Base-by-base conservation (phyloP, 352 stramenopile species). In the Phytophthora ohioensis region DNA sequence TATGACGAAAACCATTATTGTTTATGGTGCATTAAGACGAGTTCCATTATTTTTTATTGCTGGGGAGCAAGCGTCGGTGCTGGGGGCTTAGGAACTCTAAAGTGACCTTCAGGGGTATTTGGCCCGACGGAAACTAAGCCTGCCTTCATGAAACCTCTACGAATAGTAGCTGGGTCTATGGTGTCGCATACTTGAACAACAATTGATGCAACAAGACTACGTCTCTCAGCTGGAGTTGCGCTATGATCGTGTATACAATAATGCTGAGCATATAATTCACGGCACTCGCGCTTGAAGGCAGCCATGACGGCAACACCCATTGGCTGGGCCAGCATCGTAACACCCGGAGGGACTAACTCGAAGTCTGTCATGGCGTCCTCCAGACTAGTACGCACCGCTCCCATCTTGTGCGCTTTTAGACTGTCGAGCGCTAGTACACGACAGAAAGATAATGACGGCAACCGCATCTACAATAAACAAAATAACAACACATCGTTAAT, bases 361-460 rank as follows among this genome's bases (percentile, higher is more conserved):
- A 57, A 31, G 15, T 57, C 51, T 3, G 51, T 57, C 51, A 57
- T 45, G 17, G 51, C 32, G 13, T 46, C 51, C 32, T 57, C 31
- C 27, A 57, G 51, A 12, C n/a, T 5, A 32, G 51, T 32, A 10
- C 51, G 4, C 0, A 35, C n/a, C 5, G 51, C 32, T 15, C 51
- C 21, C 51, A 57, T 57, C 32, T 57, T 57, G 38, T 43, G 38
- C 4, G 9, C 38, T 43, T 43, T 43, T 2, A 43, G 38, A 12
- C 38, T 57, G 15, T 57, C 51, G 5, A 34, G 35, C 13, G 35
- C 3, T 30, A 57, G 34, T 15, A 45, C 15, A 4, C 34, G 35
- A 13, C 51, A 57, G 45, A n/a, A 57, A 3, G 2, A 10, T 0
- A 55, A 2, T 3, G 48, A 55, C 15, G 48, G 48, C 15, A 32